These are phyloP conservation scores for Xanthoceras sorbifolium DNA, from an alignment of 345 rosid species.

Conservation along the genomic window DNA sequence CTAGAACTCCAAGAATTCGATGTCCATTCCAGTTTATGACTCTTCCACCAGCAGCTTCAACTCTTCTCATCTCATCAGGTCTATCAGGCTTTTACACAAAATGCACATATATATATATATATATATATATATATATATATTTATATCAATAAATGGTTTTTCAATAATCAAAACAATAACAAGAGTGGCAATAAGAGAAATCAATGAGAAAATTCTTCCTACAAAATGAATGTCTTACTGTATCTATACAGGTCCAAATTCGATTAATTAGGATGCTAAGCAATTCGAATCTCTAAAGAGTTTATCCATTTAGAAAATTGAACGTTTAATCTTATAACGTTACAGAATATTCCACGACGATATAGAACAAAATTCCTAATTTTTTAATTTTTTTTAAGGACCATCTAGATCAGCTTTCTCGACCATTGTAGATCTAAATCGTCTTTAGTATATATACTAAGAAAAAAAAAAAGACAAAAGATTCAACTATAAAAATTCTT, in stretches of 20 bases:
- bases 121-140: no score
- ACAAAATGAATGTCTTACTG: not conserved
- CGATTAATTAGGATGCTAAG: not conserved
- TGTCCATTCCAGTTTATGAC: constrained; percentile 67
- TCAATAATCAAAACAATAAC: not conserved
- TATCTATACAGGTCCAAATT: not conserved
- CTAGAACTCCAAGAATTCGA: constrained; percentile 63
- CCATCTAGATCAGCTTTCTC: no score
- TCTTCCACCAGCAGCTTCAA: constrained; percentile 66
- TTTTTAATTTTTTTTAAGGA: no score
- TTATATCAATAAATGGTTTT: constrained; percentile 2
- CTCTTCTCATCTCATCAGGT: constrained; percentile 53
- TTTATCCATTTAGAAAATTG: no score
- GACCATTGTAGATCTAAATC: no score
- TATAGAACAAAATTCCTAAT: no score
- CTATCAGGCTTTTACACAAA: constrained; percentile 55
- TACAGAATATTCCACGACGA: no score
- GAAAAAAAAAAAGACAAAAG: no score
- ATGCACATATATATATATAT: no score
- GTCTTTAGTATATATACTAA: no score
- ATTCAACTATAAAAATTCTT: no score
- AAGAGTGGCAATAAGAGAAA: not conserved
- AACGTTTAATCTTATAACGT: no score
- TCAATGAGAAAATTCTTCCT: not conserved
- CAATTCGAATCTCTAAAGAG: not conserved